These are phyloP conservation scores for Cryphonectria carpinicola DNA, from an alignment of 2,329 filamentous ascomycete species.

Conservation along the genomic window DNA sequence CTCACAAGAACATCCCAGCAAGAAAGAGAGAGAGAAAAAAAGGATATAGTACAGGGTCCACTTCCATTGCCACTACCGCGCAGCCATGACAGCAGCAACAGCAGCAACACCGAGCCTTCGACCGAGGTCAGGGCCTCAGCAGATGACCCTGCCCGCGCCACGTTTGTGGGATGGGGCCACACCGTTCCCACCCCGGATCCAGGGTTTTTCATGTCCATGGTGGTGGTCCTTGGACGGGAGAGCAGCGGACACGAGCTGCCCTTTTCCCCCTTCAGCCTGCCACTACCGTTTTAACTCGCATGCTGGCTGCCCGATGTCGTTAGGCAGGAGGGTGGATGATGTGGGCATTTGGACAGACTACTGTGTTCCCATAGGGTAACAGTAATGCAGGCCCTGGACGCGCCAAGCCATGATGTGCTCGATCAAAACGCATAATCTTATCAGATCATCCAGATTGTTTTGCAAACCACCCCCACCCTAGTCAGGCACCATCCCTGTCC, in stretches of 20 bases:
- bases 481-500: conserved; percentile 6
- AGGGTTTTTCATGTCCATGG: background rate
- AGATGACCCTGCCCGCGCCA: conserved; percentile 10
- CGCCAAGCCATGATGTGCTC: conserved; percentile 4
- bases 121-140: background rate
- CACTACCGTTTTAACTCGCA: background rate
- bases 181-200: background rate
- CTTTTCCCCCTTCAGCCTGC: background rate
- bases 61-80: background rate
- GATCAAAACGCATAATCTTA: conserved; percentile 8
- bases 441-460: conserved; percentile 10
- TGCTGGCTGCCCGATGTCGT: background rate
- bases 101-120: background rate
- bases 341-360: background rate
- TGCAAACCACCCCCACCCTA: background rate
- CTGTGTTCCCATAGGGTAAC: background rate
- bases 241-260: background rate
- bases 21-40: too few species aligned
- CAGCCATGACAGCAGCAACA: background rate
- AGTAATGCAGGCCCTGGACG: background rate
- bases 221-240: background rate
- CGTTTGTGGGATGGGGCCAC: conserved; percentile 1
- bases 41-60: background rate
- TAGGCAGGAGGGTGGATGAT: background rate
- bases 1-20: conserved; percentile 10